Base-by-base conservation (phyloP, 2,329 filamentous ascomycete genomes). In the Talaromyces sp. region DNA sequence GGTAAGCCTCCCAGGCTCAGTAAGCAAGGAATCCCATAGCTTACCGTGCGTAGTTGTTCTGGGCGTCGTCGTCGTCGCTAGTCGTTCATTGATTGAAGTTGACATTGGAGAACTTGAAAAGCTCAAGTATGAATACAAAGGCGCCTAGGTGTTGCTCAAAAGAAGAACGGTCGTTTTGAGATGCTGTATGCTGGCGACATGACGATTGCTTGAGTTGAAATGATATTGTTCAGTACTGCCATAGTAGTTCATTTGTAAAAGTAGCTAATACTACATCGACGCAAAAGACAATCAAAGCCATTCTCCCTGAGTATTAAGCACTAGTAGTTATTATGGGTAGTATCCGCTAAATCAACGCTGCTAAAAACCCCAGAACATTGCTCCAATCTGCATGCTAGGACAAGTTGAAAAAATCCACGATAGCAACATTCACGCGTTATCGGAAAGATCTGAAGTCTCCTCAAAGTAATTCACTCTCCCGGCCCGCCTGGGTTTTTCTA, bases 41-140 rank as follows among this genome's bases (percentile, higher is more conserved):
- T n/a, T 53, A 34, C 30, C 23, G 3, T n/a, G 9, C 62, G 56
- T 59, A 79, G 76, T 64, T 36, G 70, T 78, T 61, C 66, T 77
- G 42, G 65, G 64, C 4, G 67, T 68, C n/a, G 67, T 72, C 23
- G 61, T 71, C 52, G 62, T 75, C 31, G 75, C 70, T n/a, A 69
- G 67, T 61, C 67, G 67, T 56, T 63, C 72, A 4, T 77, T 78
- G 72, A 63, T 69, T 44, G 77, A 75, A 51, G 75, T 79, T 58
- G 73, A 79, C 61, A 63, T 78, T 9, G 67, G 67, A 14, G 63
- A 72, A 40, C 72, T 79, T 42, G 73, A 78, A 62, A 66, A 69
- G 61, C 71, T 79, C 53, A 73, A 72, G 44, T 79, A 79, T 63
- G 71, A 71, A 34, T 78, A 76, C 60, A 79, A 79, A 67, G 76